Evolutionary conservation across 1,139 yeast species (phyloP).

Genomic region (Blastobotrys petasosporus): DNA sequence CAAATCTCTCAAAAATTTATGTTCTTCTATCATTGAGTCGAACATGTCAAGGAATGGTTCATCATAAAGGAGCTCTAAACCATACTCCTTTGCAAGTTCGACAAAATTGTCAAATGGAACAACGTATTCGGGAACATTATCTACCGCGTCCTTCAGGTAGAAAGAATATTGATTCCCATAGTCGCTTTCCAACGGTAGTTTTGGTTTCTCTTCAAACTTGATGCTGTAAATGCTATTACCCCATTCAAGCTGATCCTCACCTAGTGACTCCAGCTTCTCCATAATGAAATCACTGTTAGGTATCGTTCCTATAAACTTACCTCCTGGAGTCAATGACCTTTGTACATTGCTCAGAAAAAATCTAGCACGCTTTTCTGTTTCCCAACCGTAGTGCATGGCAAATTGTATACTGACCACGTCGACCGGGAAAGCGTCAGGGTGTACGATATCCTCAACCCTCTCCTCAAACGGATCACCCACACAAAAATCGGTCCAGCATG

Average conservation of each 20-base stretch:
- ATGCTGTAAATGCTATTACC: conserved; percentile 83
- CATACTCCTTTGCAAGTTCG: conserved; percentile 76
- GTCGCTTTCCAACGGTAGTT: conserved; percentile 57
- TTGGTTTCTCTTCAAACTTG: conserved; percentile 69
- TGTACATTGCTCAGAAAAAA: conserved; percentile 69
- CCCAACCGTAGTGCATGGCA: conserved; percentile 91
- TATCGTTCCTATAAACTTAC: conserved; percentile 85
- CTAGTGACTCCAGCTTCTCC: conserved; percentile 41
- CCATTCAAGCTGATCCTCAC: conserved; percentile 44
- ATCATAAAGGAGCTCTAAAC: conserved; percentile 63
- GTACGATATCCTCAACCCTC: conserved; percentile 64
- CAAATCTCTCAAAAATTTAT: conserved; percentile 63
- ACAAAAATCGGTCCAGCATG: conserved; percentile 58
- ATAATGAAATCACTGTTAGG: conserved; percentile 86
- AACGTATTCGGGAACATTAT: conserved; percentile 94
- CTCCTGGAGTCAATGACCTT: conserved; percentile 70
- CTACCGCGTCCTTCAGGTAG: conserved; percentile 86
- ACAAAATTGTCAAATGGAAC: conserved; percentile 90
- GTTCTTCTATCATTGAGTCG: conserved; percentile 63
- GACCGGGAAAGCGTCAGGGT: conserved; percentile 70
- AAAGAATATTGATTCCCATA: conserved; percentile 82
- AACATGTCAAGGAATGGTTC: conserved; percentile 80
- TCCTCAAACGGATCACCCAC: conserved; percentile 88
- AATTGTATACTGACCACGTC: conserved; percentile 88
- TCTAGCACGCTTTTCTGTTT: conserved; percentile 72